Conservation (phyloP, 169 alveolate genomes). For the Plasmodium vinckei region DNA sequence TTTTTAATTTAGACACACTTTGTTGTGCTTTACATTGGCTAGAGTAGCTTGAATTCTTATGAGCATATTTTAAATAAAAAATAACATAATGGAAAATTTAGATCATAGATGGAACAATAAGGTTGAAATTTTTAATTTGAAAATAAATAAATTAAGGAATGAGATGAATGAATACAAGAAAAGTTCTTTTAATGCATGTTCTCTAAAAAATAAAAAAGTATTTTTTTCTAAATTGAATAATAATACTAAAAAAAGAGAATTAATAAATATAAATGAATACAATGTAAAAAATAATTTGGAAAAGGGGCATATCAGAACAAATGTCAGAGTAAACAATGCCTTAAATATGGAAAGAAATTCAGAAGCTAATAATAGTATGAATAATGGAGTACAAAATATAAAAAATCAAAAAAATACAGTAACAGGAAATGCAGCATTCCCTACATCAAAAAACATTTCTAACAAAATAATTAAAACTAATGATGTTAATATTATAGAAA, state of each 20-base stretch:
- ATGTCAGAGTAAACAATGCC: too few species aligned
- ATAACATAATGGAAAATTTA: constrained; percentile 25
- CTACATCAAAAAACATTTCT: constrained; percentile 39
- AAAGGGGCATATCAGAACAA: neutral
- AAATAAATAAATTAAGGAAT: constrained; percentile 38
- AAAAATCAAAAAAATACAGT: constrained; percentile 13
- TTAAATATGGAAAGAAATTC: too few species aligned
- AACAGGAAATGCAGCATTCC: constrained; percentile 27
- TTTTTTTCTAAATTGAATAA: constrained; percentile 20
- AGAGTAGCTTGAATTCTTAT: too few species aligned
- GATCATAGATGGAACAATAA: constrained; percentile 54
- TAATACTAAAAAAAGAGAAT: constrained; percentile 46
- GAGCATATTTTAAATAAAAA: too few species aligned
- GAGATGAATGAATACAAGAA: constrained; percentile 47
- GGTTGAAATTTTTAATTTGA: constrained; percentile 34
- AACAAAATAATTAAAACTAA: constrained; percentile 62
- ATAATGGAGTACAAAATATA: constrained; percentile 18
- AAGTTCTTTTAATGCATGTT: constrained; percentile 12
- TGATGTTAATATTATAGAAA: constrained; percentile 34
- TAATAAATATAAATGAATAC: constrained; percentile 45
- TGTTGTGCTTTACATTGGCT: too few species aligned
- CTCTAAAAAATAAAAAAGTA: constrained; percentile 14
- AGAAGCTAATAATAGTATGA: neutral
- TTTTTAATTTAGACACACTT: too few species aligned
- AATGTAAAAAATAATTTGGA: constrained; percentile 22